These are phyloP conservation scores for Colletotrichum neosansevieriae DNA, from an alignment of 2,329 filamentous ascomycete species.

Conservation along the genomic window DNA sequence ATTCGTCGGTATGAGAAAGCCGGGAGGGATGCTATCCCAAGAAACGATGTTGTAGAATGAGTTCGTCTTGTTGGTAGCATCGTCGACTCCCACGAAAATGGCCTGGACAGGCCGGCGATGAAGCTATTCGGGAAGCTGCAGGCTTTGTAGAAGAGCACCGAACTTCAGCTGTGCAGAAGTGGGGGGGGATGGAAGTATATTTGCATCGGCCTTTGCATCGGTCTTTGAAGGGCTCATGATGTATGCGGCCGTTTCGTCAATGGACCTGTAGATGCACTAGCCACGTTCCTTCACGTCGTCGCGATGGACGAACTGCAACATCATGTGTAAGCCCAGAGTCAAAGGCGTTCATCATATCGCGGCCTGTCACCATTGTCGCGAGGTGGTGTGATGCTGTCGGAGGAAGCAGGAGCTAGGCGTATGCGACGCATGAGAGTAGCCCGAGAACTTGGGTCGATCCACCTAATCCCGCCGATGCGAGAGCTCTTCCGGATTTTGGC, in stretches of 20 bases:
- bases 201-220: conserved; percentile 10
- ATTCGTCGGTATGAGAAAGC: too few relatives aligned
- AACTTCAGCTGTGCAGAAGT: background rate
- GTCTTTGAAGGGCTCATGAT: conserved; percentile 16
- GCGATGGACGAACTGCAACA: background rate
- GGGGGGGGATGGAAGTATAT: background rate
- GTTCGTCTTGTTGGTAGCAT: too few relatives aligned
- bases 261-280: background rate
- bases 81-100: too few relatives aligned
- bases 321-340: background rate
- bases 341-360: background rate
- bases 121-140: conserved; percentile 53
- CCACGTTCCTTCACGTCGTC: background rate
- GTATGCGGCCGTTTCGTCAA: background rate
- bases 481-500: too few relatives aligned
- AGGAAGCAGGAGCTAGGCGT: too few relatives aligned
- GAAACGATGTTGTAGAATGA: too few relatives aligned
- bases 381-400: too few relatives aligned
- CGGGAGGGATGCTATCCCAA: too few relatives aligned
- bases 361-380: too few relatives aligned
- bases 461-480: too few relatives aligned
- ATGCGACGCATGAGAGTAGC: too few relatives aligned
- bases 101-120: background rate
- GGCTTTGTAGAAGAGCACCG: conserved; percentile 44
- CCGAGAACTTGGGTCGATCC: too few relatives aligned